Evolutionary conservation across 768 basidiomycete genomes (phyloP).

Genomic region (Tubosaeta brunneosetosa): DNA sequence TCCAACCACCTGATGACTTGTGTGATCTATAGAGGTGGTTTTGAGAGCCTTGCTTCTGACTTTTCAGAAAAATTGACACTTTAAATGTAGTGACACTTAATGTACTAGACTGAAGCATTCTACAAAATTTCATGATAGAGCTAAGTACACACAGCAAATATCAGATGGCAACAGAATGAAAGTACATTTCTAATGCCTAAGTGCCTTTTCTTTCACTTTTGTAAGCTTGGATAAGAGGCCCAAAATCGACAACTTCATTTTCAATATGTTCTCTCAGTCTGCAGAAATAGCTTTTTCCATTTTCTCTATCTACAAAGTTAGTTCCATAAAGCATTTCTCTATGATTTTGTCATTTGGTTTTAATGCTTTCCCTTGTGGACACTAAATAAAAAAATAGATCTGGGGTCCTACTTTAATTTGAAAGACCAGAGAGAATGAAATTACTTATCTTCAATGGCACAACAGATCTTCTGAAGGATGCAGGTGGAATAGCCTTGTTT

Average conservation of each 20-base stretch:
- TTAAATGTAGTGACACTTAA: no score
- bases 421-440: not conserved
- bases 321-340: not conserved
- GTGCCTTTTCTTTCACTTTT: not conserved
- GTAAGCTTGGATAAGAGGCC: not conserved
- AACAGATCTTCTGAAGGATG: not conserved
- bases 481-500: not conserved
- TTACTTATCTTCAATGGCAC: not conserved
- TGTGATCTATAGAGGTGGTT: no score
- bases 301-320: not conserved
- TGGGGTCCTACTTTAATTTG: not conserved
- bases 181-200: not conserved
- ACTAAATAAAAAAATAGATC: not conserved
- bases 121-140: no score
- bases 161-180: no score
- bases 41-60: no score
- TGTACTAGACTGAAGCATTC: no score
- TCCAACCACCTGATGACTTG: constrained; percentile 33
- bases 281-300: not conserved
- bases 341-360: not conserved
- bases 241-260: not conserved
- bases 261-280: no score
- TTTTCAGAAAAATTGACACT: no score
- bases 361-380: not conserved
- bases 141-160: no score